Base-by-base conservation (phyloP, 768 basidiomycete species). In the Dendrothele bispora region DNA sequence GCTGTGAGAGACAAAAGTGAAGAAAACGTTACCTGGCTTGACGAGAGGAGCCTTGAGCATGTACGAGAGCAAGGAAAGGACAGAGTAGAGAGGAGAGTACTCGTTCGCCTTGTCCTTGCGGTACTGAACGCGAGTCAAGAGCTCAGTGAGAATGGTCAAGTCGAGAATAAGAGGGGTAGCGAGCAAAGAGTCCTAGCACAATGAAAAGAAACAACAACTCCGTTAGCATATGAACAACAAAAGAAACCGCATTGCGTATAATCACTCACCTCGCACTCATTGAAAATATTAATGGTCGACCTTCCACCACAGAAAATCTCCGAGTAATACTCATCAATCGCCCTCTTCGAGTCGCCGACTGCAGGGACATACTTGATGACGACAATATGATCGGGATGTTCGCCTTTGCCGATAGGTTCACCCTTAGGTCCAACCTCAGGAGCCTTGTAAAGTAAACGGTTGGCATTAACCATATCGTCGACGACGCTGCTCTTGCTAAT, bases 271-370 rank as follows among this genome's bases (percentile, higher is more conserved):
- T 95, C 93, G 77, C 95, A 98, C 68, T 95, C 90, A 68, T 98
- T 98, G 82, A 95, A 97, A 72, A 93, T 91, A 66, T 91, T 93
- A 77, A 97, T 94, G 10, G 89, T 91, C 54, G 88, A 90, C 53
- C 91, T 77, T 24, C 95, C 95, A 56, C 95, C 95, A 62, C 95
- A 95, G 74, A 95, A 86, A 61, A 98, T 94, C 78, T 98, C 95
- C 10, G 91, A 95, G 69, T 94, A 93, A 72, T 98, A 98, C 75
- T 98, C 95, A 70, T 98, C 97, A 76, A 98, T 93, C n/a, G 95
- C 97, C 48, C 92, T 81, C 83, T 98, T 98, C 48, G 90, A 91
- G 73, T 98, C 97, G 30, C 95, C 95, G 25, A 95, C 94, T 21
- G 94, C 91, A 18, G 92, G 93, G 2, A 98, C 87, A 57, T 95